Conservation (phyloP, 108 stramenopile genomes). For the Nitzschia putrida region DNA sequence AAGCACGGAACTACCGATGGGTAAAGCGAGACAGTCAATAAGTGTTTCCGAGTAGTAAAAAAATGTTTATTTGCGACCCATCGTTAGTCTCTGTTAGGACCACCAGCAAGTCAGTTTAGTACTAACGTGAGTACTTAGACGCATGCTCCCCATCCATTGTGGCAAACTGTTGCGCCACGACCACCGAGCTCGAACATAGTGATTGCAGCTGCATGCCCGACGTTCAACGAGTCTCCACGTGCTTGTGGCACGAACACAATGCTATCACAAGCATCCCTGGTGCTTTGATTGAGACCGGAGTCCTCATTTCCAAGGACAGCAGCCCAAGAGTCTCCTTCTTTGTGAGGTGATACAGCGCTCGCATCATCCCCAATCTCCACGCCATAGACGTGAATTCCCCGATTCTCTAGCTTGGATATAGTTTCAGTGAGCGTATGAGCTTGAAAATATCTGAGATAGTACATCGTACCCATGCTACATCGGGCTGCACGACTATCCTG, state of each 20-base stretch:
- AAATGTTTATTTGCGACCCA: no score
- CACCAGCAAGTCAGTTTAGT: no score
- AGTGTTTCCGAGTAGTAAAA: no score
- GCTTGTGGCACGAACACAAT: constrained; percentile 32
- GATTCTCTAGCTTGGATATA: neutral
- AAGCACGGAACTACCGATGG: neutral
- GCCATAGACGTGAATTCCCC: constrained; percentile 19
- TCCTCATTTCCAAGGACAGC: constrained; percentile 35
- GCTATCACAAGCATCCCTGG: constrained; percentile 11
- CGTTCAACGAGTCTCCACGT: constrained; percentile 27
- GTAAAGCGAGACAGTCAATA: neutral
- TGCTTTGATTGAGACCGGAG: constrained; percentile 1
- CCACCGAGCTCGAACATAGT: constrained; percentile 31
- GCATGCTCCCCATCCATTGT: constrained; percentile 27
- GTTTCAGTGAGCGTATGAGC: neutral
- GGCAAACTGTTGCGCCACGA: neutral
- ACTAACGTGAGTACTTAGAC: no score
- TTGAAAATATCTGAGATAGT: constrained; percentile 25
- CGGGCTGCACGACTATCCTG: constrained; percentile 33
- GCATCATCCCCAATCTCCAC: constrained; percentile 21
- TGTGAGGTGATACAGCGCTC: constrained; percentile 11
- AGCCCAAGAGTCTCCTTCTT: constrained; percentile 11
- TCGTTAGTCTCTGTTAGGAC: no score
- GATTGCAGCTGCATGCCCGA: constrained; percentile 34
- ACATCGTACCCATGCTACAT: constrained; percentile 37